Conservation (phyloP, 345 rosid genomes). For the Citrus maxima region DNA sequence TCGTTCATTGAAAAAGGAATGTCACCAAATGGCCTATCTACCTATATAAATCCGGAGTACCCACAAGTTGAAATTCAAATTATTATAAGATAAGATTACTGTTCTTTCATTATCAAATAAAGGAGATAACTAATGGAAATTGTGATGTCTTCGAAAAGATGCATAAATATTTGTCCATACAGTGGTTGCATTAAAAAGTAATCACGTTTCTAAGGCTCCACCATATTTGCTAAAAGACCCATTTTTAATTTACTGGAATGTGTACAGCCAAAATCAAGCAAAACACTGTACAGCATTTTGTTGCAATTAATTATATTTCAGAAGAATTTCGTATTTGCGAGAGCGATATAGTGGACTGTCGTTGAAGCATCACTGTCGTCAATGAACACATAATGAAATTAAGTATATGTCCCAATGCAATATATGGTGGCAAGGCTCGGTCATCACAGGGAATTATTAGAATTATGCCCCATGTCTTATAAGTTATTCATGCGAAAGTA, state of each 20-base stretch:
- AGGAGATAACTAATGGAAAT: too few species aligned
- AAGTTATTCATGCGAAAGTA: background rate
- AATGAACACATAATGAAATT: background rate
- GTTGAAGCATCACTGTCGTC: conserved; percentile 12
- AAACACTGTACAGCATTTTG: background rate
- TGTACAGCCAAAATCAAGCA: background rate
- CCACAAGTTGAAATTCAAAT: background rate
- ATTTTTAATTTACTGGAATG: too few species aligned
- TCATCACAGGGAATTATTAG: background rate
- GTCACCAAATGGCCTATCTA: conserved; percentile 5
- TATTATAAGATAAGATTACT: background rate
- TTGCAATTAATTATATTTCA: background rate
- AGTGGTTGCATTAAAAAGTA: background rate
- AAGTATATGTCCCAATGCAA: background rate
- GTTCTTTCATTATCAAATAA: background rate
- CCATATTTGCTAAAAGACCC: background rate
- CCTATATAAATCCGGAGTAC: background rate
- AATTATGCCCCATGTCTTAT: background rate
- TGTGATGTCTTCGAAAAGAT: background rate
- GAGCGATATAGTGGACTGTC: too few species aligned
- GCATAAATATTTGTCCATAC: too few species aligned
- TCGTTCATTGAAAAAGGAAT: conserved; percentile 2
- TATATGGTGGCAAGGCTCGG: background rate
- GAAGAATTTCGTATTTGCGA: background rate
- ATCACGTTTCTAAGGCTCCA: background rate